phyloP scores from a whole-genome alignment of 192 early-diverging fungal species.

The Coemansia sp. region DNA sequence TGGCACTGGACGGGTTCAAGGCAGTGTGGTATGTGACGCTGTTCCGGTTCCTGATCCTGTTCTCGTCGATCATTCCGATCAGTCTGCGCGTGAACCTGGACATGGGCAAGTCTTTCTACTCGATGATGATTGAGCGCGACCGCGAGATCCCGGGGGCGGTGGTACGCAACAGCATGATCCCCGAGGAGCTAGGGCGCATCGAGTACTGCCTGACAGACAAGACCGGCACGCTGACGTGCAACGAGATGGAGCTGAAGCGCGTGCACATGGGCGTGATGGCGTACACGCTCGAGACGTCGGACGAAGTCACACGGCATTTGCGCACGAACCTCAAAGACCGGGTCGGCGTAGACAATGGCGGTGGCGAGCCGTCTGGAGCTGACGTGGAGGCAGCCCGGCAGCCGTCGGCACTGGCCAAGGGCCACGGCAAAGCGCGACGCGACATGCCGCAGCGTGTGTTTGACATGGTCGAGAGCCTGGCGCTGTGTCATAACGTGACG shows the following conservation, averaged over 20 bases:
- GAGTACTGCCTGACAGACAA: constrained; percentile 94
- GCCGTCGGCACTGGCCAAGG: constrained; percentile 6
- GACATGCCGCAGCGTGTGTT: constrained; percentile 82
- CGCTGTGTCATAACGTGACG: constrained; percentile 88
- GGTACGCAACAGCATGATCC: constrained; percentile 90
- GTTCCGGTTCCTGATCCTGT: constrained; percentile 92
- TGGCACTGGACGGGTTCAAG: constrained; percentile 84
- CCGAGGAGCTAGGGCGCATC: constrained; percentile 93
- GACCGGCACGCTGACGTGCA: constrained; percentile 93
- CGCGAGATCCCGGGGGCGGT: constrained; percentile 79
- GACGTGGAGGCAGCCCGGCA: not conserved
- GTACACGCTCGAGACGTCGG: constrained; percentile 85
- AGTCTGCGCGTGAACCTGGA: constrained; percentile 93
- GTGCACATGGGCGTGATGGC: constrained; percentile 96
- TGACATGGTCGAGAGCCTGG: constrained; percentile 87
- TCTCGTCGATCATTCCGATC: constrained; percentile 95
- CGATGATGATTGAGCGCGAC: constrained; percentile 85
- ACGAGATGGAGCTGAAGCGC: constrained; percentile 96
- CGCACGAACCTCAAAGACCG: constrained; percentile 40
- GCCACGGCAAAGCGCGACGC: constrained; percentile 62
- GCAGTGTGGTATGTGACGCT: constrained; percentile 90
- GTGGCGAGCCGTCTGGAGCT: not conserved
- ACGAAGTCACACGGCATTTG: constrained; percentile 77
- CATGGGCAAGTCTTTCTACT: constrained; percentile 96
- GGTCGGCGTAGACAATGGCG: not conserved